Conservation (phyloP, 2,329 filamentous ascomycete species). For the Trichophyton simii region DNA sequence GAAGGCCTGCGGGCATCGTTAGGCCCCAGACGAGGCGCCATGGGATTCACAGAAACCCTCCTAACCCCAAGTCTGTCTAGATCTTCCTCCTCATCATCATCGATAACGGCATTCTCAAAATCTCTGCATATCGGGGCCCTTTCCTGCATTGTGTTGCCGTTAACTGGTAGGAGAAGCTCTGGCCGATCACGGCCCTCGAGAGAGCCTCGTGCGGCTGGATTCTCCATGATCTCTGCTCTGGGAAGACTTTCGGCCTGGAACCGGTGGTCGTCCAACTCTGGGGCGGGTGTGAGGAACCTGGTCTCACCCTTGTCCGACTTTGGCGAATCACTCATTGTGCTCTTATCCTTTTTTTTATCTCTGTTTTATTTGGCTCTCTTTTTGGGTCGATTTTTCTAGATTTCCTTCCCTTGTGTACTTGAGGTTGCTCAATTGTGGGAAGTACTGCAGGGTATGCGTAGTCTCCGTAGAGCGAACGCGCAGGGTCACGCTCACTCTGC, state of each 20-base stretch:
- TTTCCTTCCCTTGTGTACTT: not conserved
- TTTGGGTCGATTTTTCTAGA: no score
- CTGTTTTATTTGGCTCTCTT: no score
- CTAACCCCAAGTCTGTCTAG: constrained; percentile 23
- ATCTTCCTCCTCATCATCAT: constrained; percentile 52
- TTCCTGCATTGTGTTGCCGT: constrained; percentile 33
- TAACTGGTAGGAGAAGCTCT: constrained; percentile 31
- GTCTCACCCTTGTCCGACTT: constrained; percentile 53
- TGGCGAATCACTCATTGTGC: constrained; percentile 41
- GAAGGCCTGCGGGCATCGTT: constrained; percentile 27
- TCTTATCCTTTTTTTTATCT: not conserved
- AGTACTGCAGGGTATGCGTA: not conserved
- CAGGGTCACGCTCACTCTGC: not conserved
- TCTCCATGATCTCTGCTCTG: constrained; percentile 26
- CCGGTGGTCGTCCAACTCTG: constrained; percentile 74
- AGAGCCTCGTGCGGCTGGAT: constrained; percentile 20
- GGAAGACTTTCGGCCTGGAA: constrained; percentile 31
- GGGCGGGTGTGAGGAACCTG: constrained; percentile 50
- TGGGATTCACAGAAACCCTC: constrained; percentile 32
- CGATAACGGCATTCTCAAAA: constrained; percentile 73
- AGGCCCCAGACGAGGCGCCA: constrained; percentile 26
- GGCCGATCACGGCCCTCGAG: constrained; percentile 38
- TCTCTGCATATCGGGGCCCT: constrained; percentile 52
- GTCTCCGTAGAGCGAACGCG: not conserved
- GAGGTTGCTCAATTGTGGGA: not conserved